phyloP scores from a whole-genome alignment of 2,329 filamentous ascomycete genomes.

The Venturia asperata region DNA sequence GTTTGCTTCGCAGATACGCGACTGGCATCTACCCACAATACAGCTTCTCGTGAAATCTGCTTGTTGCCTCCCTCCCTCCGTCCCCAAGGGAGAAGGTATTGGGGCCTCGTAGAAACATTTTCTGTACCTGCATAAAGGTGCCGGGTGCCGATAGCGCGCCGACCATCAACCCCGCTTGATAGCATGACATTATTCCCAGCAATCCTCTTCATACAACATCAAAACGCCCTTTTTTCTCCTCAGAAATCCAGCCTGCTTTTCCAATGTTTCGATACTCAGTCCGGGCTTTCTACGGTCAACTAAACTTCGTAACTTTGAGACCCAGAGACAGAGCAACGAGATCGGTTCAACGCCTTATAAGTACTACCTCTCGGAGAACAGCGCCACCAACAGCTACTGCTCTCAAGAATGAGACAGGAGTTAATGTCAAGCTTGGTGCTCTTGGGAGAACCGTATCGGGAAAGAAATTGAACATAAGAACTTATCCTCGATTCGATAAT shows the following conservation, averaged over 20 bases:
- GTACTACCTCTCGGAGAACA: neutral
- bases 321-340: neutral
- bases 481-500: conserved; percentile 36
- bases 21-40: neutral
- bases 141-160: neutral
- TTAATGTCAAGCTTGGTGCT: conserved; percentile 39
- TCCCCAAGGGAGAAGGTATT: too few relatives aligned
- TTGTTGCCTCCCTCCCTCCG: too few relatives aligned
- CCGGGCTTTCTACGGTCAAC: neutral
- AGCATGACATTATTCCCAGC: neutral
- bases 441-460: conserved; percentile 42
- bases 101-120: too few relatives aligned
- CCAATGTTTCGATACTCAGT: neutral
- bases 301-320: too few relatives aligned
- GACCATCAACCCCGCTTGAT: conserved; percentile 7
- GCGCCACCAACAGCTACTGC: conserved; percentile 31
- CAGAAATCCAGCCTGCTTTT: too few relatives aligned
- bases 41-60: too few relatives aligned
- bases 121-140: neutral
- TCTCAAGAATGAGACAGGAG: conserved; percentile 30
- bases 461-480: conserved; percentile 40
- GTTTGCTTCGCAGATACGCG: neutral
- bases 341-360: neutral
- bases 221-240: neutral
- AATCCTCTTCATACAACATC: neutral